Conservation (phyloP, 441 rosid genomes). For the Kokia cookei region DNA sequence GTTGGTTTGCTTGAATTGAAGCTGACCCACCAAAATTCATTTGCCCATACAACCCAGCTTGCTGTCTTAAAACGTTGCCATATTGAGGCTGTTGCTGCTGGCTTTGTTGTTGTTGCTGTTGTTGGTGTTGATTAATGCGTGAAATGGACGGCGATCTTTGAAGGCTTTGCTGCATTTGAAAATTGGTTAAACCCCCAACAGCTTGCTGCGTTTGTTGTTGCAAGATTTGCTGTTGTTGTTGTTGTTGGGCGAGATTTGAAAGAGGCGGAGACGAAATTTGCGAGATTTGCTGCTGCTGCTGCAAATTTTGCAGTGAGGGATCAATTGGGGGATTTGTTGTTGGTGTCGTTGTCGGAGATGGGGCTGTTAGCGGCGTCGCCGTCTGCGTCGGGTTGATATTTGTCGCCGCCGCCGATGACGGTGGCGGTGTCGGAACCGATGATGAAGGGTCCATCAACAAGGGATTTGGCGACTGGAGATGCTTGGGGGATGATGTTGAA, state of each 20-base stretch:
- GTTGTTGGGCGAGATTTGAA: slow-evolving; percentile 22
- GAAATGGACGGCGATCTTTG: slow-evolving; percentile 74
- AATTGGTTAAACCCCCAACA: slow-evolving; percentile 35
- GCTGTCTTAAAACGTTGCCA: slow-evolving; percentile 51
- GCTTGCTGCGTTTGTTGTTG: slow-evolving; percentile 25
- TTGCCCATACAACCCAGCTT: slow-evolving; percentile 52
- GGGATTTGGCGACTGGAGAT: not conserved
- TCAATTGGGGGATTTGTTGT: slow-evolving; percentile 16
- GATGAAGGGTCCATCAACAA: slow-evolving; percentile 18
- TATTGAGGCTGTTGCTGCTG: slow-evolving; percentile 41
- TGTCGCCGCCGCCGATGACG: slow-evolving; percentile 20
- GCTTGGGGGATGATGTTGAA: slow-evolving; percentile 3
- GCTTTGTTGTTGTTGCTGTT: slow-evolving; percentile 42
- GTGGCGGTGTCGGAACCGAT: slow-evolving; percentile 11
- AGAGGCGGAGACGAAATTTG: slow-evolving; percentile 38
- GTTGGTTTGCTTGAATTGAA: slow-evolving; percentile 57
- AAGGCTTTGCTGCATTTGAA: slow-evolving; percentile 45
- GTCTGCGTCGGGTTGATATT: slow-evolving; percentile 16
- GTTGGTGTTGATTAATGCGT: slow-evolving; percentile 62
- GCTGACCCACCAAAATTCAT: slow-evolving; percentile 65
- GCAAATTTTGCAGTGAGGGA: slow-evolving; percentile 32
- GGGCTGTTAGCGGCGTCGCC: slow-evolving; percentile 21
- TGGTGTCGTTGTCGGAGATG: slow-evolving; percentile 8
- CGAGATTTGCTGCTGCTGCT: slow-evolving; percentile 28
- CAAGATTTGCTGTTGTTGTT: slow-evolving; percentile 14